Conservation (phyloP, 139 green algal genomes). For the Spirogloea muscicola region DNA sequence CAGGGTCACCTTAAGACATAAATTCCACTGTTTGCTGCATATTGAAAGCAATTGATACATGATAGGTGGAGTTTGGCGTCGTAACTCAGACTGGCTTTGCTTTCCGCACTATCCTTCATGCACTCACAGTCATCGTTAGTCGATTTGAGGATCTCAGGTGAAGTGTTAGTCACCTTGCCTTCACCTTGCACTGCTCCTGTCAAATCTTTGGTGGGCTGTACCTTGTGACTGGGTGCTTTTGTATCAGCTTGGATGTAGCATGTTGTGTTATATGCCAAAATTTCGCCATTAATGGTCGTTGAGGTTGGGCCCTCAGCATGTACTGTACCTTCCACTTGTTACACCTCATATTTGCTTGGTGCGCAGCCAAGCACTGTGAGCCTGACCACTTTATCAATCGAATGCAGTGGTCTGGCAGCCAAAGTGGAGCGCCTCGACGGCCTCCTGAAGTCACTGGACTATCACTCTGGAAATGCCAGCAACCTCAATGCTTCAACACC, state of each 20-base stretch:
- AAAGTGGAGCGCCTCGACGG: constrained; percentile 66
- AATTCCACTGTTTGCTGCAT: too few relatives aligned
- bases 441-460: constrained; percentile 23
- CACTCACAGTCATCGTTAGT: constrained; percentile 59
- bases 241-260: too few relatives aligned
- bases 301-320: neutral
- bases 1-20: too few relatives aligned
- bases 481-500: neutral
- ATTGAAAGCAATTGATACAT: too few relatives aligned
- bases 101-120: constrained; percentile 59
- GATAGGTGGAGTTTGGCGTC: constrained; percentile 68
- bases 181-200: neutral
- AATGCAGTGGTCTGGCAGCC: constrained; percentile 55
- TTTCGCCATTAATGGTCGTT: too few relatives aligned
- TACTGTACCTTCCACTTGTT: neutral
- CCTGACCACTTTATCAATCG: neutral
- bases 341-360: neutral
- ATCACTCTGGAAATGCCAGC: neutral
- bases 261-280: too few relatives aligned
- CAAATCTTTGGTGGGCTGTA: neutral
- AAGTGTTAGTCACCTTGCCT: neutral
- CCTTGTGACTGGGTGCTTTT: neutral
- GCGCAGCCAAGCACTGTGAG: neutral
- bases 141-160: constrained; percentile 55
- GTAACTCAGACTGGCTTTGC: constrained; percentile 62